Percentiles rank a stretch among this genome's conserved stretches.
Evolutionary conservation across 768 basidiomycete species (phyloP).

Genomic region (Rhodotorula graminis): DNA sequence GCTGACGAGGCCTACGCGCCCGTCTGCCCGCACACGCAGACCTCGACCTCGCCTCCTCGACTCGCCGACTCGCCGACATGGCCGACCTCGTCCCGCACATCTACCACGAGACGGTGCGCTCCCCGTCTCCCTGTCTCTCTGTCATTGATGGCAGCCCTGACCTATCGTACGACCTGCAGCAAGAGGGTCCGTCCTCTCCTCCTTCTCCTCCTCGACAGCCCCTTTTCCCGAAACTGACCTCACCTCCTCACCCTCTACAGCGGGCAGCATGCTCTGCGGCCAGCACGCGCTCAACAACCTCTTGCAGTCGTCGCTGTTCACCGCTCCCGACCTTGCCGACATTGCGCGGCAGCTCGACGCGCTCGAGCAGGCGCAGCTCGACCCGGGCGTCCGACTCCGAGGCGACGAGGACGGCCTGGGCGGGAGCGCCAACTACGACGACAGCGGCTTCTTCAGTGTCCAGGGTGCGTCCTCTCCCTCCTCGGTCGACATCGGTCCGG

Average conservation of each 20-base stretch:
- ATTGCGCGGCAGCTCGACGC: conserved; percentile 39
- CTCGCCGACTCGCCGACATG: not conserved
- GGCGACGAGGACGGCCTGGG: conserved; percentile 5
- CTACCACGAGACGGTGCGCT: conserved; percentile 34
- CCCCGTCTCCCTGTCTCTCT: fast-evolving
- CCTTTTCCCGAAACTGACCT: not conserved
- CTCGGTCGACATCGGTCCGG: no score
- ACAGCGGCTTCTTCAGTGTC: conserved; percentile 40
- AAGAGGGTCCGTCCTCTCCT: conserved; percentile 21
- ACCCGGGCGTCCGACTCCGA: conserved; percentile 7
- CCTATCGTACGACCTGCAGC: not conserved
- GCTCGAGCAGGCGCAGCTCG: conserved; percentile 37
- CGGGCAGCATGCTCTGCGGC: conserved; percentile 34
- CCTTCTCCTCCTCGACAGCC: not conserved
- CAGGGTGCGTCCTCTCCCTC: conserved; percentile 6
- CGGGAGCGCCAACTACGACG: conserved; percentile 38
- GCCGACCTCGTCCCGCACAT: conserved; percentile 17
- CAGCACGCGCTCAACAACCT: conserved; percentile 44
- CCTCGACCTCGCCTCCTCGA: no score
- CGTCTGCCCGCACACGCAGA: no score
- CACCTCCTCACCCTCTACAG: not conserved
- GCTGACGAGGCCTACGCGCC: no score
- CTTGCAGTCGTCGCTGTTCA: conserved; percentile 38
- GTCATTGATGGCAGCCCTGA: fast-evolving
- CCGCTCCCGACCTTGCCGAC: conserved; percentile 38